Evolutionary conservation across 2,329 filamentous ascomycete species (phyloP).

Genomic region (Cordyceps tenuipes): DNA sequence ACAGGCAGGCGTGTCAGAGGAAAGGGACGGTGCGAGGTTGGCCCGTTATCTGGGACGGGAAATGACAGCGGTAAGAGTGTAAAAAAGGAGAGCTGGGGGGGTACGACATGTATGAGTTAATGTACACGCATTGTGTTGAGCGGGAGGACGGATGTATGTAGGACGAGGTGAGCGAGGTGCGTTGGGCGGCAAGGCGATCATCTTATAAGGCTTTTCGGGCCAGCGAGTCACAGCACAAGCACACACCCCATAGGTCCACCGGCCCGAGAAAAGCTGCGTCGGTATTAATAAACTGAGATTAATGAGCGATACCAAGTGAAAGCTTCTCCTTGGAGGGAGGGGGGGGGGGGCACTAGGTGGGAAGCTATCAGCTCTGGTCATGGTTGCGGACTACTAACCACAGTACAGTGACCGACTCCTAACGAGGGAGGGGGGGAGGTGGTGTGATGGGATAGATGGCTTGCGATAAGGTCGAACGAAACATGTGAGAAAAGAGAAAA

Average conservation of each 20-base stretch:
- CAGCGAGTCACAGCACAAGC: background rate
- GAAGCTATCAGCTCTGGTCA: background rate
- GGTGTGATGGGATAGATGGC: background rate
- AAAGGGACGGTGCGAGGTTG: background rate
- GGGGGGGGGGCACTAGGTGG: background rate
- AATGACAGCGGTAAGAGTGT: background rate
- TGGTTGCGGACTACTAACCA: background rate
- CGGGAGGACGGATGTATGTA: background rate
- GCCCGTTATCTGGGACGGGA: background rate
- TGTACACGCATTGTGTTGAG: background rate
- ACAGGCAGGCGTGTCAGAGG: background rate
- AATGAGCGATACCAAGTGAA: background rate
- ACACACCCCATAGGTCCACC: background rate
- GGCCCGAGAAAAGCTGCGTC: background rate
- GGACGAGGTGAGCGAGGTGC: background rate
- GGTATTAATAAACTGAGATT: background rate
- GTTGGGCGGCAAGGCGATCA: background rate
- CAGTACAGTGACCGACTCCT: background rate
- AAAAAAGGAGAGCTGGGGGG: background rate
- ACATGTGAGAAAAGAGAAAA: background rate
- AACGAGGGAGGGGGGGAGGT: background rate
- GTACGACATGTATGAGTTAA: background rate
- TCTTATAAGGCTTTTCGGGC: conserved; percentile 1
- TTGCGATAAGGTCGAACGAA: background rate
- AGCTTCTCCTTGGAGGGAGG: background rate